A percentile compares a stretch with the other conserved stretches of the same genome.
Evolutionary conservation across 1,139 yeast species (phyloP).

Genomic region (Yamadazyma dendronema): DNA sequence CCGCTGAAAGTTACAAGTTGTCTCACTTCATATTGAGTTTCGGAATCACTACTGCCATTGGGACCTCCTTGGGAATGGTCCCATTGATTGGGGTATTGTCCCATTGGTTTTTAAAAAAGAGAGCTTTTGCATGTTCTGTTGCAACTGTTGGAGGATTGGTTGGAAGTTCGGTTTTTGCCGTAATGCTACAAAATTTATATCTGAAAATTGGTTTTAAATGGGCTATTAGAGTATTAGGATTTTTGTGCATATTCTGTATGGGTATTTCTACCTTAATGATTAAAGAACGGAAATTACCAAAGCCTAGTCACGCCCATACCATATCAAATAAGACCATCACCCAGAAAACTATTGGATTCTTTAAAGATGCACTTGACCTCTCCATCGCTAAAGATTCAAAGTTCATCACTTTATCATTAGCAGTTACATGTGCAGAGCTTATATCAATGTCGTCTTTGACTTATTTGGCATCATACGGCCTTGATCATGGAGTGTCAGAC

Average conservation of each 20-base stretch:
- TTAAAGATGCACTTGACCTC: constrained; percentile 37
- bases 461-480: constrained; percentile 51
- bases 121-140: constrained; percentile 57
- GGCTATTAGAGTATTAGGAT: constrained; percentile 59
- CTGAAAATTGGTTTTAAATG: constrained; percentile 54
- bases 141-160: constrained; percentile 63
- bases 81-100: constrained; percentile 60
- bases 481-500: constrained; percentile 38
- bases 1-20: constrained; percentile 51
- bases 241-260: constrained; percentile 43
- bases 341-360: constrained; percentile 12
- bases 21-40: constrained; percentile 62
- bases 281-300: constrained; percentile 33
- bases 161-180: constrained; percentile 61
- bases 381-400: constrained; percentile 39
- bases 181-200: constrained; percentile 50
- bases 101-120: constrained; percentile 56
- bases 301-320: neutral
- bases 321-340: neutral
- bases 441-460: constrained; percentile 50
- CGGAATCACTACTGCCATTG: constrained; percentile 55
- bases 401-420: constrained; percentile 39
- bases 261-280: constrained; percentile 37
- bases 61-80: constrained; percentile 55
- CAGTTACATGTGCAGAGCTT: constrained; percentile 47